Base-by-base conservation (phyloP, 805 yeast species). In the Candida montana region DNA sequence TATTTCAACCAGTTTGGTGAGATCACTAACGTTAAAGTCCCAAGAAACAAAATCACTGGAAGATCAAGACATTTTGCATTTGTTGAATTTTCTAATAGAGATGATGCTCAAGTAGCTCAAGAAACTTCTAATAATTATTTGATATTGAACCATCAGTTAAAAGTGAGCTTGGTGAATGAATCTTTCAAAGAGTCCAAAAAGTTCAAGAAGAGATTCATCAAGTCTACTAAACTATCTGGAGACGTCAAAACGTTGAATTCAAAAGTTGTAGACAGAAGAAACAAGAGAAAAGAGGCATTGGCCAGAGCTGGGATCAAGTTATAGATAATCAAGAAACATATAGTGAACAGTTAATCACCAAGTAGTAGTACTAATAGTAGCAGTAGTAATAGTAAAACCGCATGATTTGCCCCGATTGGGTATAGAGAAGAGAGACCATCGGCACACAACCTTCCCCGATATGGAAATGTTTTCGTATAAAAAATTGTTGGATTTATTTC, bases 111-210 rank as follows among this genome's bases (percentile, higher is more conserved):
- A 52, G 72, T 89, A 47, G 99, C 96, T 3, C 85, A 84, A 47
- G 98, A 93, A 51, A 81, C 97, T 35, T 93, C 93, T 99, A 82
- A 93, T 65, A 93, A 93, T 65, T 93, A 93, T 57, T 72, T 93
- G 48, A 60, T 93, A 34, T 81, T 86, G 67, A 95, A 95, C 7
- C 97, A 91, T 63, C 75, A 90, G 47, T 68, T 93, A 53, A 82
- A 85, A 63, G 90, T 84, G 29, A 76, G 75, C 44, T 61, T 74
- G 36, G 71, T 76, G 10, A 74, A 78, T 52, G 71, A 75, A 53
- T 60, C 70, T 48, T 46, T 39, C 54, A 51, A 65, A 58, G 45
- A 60, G 60, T 47, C 64, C 52, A 46, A 60, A 61, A 54, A 58
- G 58, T 33, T 65, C 30, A 31, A 31, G 15, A 37, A 17, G 23